Evolutionary conservation across 2,329 filamentous ascomycete genomes (phyloP), one percentile per base, ranked within the genome.

Genomic region (Rhynchosporium secalis): DNA sequence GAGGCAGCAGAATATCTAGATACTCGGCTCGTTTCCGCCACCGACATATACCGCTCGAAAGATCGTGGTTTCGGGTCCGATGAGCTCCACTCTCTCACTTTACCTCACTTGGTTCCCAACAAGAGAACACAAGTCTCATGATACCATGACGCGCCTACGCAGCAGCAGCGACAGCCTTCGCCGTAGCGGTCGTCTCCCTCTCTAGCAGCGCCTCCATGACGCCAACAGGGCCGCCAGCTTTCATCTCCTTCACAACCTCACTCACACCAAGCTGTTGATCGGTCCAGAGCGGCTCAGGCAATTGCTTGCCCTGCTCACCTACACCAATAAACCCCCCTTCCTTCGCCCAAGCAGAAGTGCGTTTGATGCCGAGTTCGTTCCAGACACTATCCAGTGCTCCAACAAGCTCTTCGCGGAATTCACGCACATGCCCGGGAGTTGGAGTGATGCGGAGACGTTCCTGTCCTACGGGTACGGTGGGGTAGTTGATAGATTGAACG

Each of bases 401-500:
- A 33, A 97, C 87, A 4, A 99, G 87, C 71, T 96, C 86, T 68
- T 96, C 89, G 65, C 92, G 91, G 78, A 90, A 92, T 70, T 91
- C 86, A 77, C 89, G 89, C 60, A 85, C 86, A 76, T 99, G 95
- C 48, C 95, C 95, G 0, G 95, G 95, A 0, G 95, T 99, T 0
- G 95, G 95, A 1, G 95, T 99, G 76, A 99, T 92, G 69, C 95
- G 90, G 61, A 99, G 88, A 62, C 95, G 88, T 78, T 99, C 95
- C 80, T 99, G 93, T n/a, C 95, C 95, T 6, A 96, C 92, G 2
- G 95, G 95, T 2, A 99, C 95, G 57, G 95, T 99, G 2, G 95
- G 95, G 78, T 98, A 98, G 80, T 99, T 99, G 83, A 99, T 98
- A 60, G 92, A 92, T 79, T 99, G 95, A 31, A 99, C 95, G 75